phyloP scores from a whole-genome alignment of 805 yeast species.

The Nematodospora valgi region DNA sequence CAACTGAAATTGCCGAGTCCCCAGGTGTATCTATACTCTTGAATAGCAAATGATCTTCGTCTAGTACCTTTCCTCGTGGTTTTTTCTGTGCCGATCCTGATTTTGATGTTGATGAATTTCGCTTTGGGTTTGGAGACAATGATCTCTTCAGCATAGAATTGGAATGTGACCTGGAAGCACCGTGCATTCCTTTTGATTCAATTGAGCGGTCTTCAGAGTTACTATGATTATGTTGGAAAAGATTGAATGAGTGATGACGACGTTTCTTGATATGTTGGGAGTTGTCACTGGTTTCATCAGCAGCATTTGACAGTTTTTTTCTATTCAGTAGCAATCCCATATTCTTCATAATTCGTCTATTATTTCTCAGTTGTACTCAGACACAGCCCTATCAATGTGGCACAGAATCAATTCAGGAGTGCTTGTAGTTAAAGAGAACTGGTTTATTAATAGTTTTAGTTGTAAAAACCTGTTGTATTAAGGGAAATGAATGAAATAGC shows the following conservation, averaged over 20 bases:
- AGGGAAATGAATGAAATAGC: too few relatives aligned
- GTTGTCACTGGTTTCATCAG: neutral
- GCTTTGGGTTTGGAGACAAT: neutral
- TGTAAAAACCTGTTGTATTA: too few relatives aligned
- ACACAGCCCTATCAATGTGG: too few relatives aligned
- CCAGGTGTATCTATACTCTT: neutral
- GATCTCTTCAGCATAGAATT: neutral
- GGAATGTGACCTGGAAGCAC: neutral
- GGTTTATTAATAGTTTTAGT: too few relatives aligned
- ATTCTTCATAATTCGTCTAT: too few relatives aligned
- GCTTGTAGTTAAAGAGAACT: too few relatives aligned
- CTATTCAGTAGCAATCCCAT: conserved; percentile 7
- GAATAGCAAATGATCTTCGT: conserved; percentile 2
- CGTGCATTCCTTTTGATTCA: too few relatives aligned
- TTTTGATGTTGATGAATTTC: neutral
- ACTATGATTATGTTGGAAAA: neutral
- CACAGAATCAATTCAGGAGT: too few relatives aligned
- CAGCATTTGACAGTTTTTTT: conserved; percentile 4
- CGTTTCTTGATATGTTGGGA: neutral
- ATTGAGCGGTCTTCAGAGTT: neutral
- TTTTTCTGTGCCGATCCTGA: neutral
- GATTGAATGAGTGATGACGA: too few relatives aligned
- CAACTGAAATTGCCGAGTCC: conserved; percentile 5
- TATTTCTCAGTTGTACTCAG: too few relatives aligned
- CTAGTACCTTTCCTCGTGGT: too few relatives aligned